Conservation (phyloP, 495 filamentous ascomycete genomes). For the Podospora australis region DNA sequence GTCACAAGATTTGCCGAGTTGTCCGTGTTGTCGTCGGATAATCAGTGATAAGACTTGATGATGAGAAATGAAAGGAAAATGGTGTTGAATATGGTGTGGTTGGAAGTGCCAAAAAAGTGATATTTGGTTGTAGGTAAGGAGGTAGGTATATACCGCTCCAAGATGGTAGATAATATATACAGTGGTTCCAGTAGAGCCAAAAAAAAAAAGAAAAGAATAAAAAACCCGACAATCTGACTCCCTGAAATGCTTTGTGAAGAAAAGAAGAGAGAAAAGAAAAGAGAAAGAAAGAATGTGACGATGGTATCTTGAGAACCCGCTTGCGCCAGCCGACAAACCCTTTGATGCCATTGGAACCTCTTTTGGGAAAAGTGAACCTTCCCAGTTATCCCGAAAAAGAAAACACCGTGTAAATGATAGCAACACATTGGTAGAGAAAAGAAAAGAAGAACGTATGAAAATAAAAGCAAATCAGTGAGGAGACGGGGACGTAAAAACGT, state of each 20-base stretch:
- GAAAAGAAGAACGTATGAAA: background rate
- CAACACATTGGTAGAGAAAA: background rate
- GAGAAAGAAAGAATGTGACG: background rate
- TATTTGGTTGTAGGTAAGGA: no score
- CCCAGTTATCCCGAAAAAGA: background rate
- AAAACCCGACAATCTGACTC: background rate
- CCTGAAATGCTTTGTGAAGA: background rate
- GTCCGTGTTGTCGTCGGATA: no score
- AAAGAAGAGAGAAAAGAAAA: background rate
- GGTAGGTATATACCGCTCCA: no score
- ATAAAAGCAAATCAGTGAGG: background rate
- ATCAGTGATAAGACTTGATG: no score
- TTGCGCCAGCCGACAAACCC: background rate
- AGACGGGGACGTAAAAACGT: constrained; percentile 18
- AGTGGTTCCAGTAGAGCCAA: background rate
- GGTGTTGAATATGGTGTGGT: no score
- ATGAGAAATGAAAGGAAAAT: no score
- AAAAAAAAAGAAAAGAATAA: background rate
- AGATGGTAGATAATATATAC: background rate
- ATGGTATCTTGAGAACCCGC: background rate
- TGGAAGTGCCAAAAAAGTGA: no score
- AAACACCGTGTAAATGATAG: background rate
- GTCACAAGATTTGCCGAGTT: no score
- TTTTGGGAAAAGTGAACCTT: no score
- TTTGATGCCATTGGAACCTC: background rate